A percentile compares a stretch with the other conserved stretches of the same genome.
These are phyloP conservation scores for Moesziomyces aphidis DNA, from an alignment of 1,284 basidiomycete species.

Conservation along the genomic window DNA sequence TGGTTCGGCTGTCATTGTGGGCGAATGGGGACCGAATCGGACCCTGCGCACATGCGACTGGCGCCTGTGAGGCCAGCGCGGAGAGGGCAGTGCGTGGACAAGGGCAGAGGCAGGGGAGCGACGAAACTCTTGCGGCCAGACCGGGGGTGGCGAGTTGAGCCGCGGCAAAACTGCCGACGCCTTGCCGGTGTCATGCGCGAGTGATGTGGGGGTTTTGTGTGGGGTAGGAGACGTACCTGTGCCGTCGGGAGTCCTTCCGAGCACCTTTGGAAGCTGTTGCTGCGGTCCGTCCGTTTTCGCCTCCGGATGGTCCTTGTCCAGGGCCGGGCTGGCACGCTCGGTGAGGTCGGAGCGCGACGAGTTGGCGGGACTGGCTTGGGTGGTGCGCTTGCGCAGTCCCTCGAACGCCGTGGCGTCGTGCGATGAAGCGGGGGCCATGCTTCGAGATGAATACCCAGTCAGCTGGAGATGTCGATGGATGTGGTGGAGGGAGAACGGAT, in stretches of 20 bases:
- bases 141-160: constrained; percentile 19
- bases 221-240: constrained; percentile 30
- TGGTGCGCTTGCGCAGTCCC: constrained; percentile 40
- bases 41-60: not conserved
- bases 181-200: constrained; percentile 9
- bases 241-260: constrained; percentile 48
- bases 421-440: constrained; percentile 19
- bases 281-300: constrained; percentile 5
- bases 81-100: not conserved
- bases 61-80: not conserved
- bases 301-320: not conserved
- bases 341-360: constrained; percentile 27
- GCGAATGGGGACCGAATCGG: not conserved
- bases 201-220: constrained; percentile 18
- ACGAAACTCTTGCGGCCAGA: constrained; percentile 3
- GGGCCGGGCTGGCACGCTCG: constrained; percentile 6
- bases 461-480: not conserved
- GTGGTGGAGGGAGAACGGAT: constrained; percentile 1
- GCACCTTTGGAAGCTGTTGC: constrained; percentile 20
- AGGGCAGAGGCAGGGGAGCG: not conserved
- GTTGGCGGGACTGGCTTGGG: constrained; percentile 5
- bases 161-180: constrained; percentile 27
- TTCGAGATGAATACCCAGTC: not conserved
- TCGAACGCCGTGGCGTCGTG: constrained; percentile 15
- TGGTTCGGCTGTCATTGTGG: not conserved